Conservation (phyloP, 768 basidiomycete genomes). For the Piloderma croceum region DNA sequence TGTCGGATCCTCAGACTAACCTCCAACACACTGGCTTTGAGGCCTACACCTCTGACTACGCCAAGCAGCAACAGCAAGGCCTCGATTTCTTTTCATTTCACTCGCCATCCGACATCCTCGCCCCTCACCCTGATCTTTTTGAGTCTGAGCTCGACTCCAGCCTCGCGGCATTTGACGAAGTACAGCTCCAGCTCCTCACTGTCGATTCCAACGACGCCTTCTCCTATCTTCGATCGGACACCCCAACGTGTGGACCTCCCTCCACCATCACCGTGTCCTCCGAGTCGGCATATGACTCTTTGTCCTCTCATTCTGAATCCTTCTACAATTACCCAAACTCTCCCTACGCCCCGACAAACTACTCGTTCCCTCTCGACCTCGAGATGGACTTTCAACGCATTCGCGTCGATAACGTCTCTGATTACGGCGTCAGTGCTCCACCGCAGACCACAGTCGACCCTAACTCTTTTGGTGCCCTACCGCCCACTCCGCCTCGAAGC, state of each 20-base stretch:
- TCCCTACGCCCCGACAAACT: slow-evolving; percentile 43
- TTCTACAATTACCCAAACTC: slow-evolving; percentile 61
- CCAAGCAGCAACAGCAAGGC: not conserved
- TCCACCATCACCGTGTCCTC: slow-evolving; percentile 77
- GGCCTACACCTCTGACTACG: too few relatives aligned
- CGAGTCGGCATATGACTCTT: slow-evolving; percentile 68
- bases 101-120: slow-evolving; percentile 63
- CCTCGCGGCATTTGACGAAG: slow-evolving; percentile 62
- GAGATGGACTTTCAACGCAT: slow-evolving; percentile 70
- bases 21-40: too few relatives aligned
- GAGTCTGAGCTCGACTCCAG: slow-evolving; percentile 74
- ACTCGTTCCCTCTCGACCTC: slow-evolving; percentile 58
- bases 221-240: slow-evolving; percentile 56
- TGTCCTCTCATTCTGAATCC: slow-evolving; percentile 64
- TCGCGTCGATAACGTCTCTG: slow-evolving; percentile 40
- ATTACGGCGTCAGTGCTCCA: slow-evolving; percentile 17
- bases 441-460: slow-evolving; percentile 43
- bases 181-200: slow-evolving; percentile 55
- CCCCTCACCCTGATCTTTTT: slow-evolving; percentile 77
- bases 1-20: too few relatives aligned
- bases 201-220: slow-evolving; percentile 63
- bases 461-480: slow-evolving; percentile 51
- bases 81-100: slow-evolving; percentile 57
- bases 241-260: slow-evolving; percentile 62
- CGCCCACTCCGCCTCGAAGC: slow-evolving; percentile 53